Percentiles rank a stretch among this genome's conserved stretches.
These are phyloP conservation scores for Drosera capensis DNA, from an alignment of 148 eudicot species.

Conservation along the genomic window DNA sequence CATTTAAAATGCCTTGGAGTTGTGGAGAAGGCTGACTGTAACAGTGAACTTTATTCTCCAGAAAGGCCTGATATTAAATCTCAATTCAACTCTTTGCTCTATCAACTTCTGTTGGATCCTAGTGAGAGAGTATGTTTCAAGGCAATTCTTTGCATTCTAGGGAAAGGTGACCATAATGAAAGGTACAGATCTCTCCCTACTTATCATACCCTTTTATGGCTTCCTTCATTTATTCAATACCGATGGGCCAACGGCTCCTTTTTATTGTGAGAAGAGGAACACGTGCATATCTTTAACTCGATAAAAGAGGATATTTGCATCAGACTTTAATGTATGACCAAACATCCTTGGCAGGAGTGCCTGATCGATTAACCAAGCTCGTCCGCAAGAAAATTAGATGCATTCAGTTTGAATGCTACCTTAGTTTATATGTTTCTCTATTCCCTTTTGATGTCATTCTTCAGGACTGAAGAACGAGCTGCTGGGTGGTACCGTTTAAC, in stretches of 20 bases:
- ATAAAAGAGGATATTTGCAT: too few species aligned
- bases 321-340: too few species aligned
- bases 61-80: constrained; percentile 91
- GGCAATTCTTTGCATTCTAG: constrained; percentile 87
- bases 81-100: constrained; percentile 71
- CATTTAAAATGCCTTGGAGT: constrained; percentile 6
- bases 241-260: too few species aligned
- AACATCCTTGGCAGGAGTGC: too few species aligned
- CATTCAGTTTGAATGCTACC: neutral
- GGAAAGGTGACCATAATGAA: constrained; percentile 76
- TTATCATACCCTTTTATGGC: neutral
- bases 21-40: constrained; percentile 5
- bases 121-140: constrained; percentile 99
- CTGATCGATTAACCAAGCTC: too few species aligned
- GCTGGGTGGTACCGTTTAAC: constrained; percentile 95
- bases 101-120: constrained; percentile 96
- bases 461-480: constrained; percentile 91
- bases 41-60: constrained; percentile 20
- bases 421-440: neutral
- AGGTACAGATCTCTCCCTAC: too few species aligned
- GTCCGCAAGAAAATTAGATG: too few species aligned
- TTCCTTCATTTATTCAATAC: neutral
- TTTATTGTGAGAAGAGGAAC: too few species aligned
- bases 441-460: constrained; percentile 3
- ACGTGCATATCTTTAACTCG: too few species aligned